These are phyloP conservation scores for Cyclaneusma minus DNA, from an alignment of 2,329 filamentous ascomycete genomes.

Conservation along the genomic window DNA sequence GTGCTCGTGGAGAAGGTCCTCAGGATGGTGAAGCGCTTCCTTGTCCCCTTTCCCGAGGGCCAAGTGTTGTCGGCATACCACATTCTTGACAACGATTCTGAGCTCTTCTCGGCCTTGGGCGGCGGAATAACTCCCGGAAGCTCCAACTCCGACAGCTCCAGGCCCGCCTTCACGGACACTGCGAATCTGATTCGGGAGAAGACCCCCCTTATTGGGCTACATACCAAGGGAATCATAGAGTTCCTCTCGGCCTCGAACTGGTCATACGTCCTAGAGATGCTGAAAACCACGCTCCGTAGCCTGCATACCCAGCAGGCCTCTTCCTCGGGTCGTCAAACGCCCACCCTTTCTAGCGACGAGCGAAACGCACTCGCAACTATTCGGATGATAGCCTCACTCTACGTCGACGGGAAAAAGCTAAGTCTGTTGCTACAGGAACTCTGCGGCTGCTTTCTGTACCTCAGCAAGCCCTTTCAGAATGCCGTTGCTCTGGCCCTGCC, in stretches of 20 bases:
- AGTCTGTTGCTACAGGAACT: slow-evolving; percentile 48
- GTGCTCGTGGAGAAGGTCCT: slow-evolving; percentile 37
- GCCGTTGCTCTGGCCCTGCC: slow-evolving; percentile 47
- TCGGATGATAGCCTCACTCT: slow-evolving; percentile 45
- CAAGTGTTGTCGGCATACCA: slow-evolving; percentile 39
- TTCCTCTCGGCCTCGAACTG: slow-evolving; percentile 52
- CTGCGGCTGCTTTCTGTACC: slow-evolving; percentile 50
- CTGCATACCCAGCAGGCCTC: slow-evolving; percentile 13
- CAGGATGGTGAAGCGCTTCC: slow-evolving; percentile 37
- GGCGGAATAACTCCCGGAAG: no score
- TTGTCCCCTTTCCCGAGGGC: slow-evolving; percentile 41
- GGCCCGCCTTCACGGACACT: slow-evolving; percentile 9
- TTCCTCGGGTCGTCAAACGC: slow-evolving; percentile 7
- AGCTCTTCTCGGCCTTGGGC: slow-evolving; percentile 23
- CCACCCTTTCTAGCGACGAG: slow-evolving; percentile 14
- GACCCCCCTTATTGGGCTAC: slow-evolving; percentile 31
- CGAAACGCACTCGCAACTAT: slow-evolving; percentile 33
- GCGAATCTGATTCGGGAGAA: slow-evolving; percentile 15
- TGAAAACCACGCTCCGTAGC: slow-evolving; percentile 25
- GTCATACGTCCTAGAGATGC: slow-evolving; percentile 40
- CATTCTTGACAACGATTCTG: slow-evolving; percentile 36
- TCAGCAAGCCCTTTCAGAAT: slow-evolving; percentile 47
- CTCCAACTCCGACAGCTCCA: slow-evolving; percentile 5
- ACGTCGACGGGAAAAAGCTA: slow-evolving; percentile 47
- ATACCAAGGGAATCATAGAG: slow-evolving; percentile 41